phyloP scores from a whole-genome alignment of 768 basidiomycete genomes.

The Podaxis pistillaris region DNA sequence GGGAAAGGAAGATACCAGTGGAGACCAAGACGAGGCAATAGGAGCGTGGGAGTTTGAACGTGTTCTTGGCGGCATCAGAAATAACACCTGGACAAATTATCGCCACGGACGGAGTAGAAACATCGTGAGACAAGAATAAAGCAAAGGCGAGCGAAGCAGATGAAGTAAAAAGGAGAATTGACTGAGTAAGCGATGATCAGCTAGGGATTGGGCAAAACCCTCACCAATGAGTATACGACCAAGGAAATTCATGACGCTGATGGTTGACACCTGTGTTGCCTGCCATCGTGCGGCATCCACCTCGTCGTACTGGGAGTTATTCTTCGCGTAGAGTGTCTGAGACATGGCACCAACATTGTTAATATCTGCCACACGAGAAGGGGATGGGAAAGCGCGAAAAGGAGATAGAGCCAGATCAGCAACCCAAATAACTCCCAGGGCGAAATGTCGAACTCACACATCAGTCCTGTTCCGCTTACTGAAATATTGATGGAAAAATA shows the following conservation, averaged over 20 bases:
- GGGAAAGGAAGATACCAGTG: conserved; percentile 67
- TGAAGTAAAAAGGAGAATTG: neutral
- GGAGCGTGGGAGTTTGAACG: conserved; percentile 59
- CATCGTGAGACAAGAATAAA: neutral
- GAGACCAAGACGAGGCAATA: conserved; percentile 71
- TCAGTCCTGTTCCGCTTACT: conserved; percentile 80
- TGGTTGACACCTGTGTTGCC: conserved; percentile 77
- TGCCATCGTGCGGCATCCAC: conserved; percentile 71
- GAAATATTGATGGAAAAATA: conserved; percentile 11
- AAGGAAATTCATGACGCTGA: conserved; percentile 78
- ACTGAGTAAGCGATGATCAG: neutral
- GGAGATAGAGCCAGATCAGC: neutral
- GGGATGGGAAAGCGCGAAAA: conserved; percentile 14
- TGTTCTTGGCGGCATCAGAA: conserved; percentile 63
- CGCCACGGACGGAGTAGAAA: neutral
- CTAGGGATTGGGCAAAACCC: conserved; percentile 1
- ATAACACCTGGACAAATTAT: conserved; percentile 47
- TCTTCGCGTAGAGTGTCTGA: conserved; percentile 57
- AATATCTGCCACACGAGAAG: conserved; percentile 53
- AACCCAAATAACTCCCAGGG: neutral
- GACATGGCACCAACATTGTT: conserved; percentile 86
- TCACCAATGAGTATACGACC: conserved; percentile 78
- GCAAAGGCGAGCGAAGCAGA: neutral
- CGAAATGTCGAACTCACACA: conserved; percentile 54
- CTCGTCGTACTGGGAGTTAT: conserved; percentile 63